phyloP scores from a whole-genome alignment of 2,329 filamentous ascomycete genomes.

The Cladosporium colombiae region DNA sequence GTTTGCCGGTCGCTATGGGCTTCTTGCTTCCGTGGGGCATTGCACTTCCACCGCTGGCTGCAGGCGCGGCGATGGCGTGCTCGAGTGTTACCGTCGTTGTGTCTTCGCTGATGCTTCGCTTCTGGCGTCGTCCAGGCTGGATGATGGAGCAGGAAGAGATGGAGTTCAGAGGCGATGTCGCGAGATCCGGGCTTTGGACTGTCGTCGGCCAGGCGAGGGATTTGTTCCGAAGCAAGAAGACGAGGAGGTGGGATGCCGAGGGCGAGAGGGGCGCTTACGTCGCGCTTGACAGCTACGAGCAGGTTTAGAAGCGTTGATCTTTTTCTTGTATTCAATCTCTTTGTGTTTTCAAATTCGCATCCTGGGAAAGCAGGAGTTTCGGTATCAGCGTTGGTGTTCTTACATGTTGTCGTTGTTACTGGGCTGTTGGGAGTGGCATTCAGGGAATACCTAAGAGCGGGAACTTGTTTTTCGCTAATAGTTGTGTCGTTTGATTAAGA shows the following conservation, averaged over 20 bases:
- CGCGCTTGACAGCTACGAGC: conserved; percentile 44
- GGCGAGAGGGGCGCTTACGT: conserved; percentile 47
- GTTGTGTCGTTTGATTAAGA: neutral
- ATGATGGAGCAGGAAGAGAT: conserved; percentile 54
- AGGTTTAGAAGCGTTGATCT: conserved; percentile 27
- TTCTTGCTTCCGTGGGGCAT: conserved; percentile 87
- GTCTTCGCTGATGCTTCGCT: conserved; percentile 79
- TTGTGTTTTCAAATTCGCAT: neutral
- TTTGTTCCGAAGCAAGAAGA: conserved; percentile 30
- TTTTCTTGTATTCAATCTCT: conserved; percentile 3
- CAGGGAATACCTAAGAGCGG: neutral
- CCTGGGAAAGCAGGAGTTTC: neutral
- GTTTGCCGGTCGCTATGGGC: conserved; percentile 95
- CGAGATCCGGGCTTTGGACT: conserved; percentile 18
- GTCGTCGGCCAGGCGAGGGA: conserved; percentile 23
- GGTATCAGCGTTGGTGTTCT: neutral
- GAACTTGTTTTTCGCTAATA: neutral
- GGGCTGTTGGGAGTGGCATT: neutral
- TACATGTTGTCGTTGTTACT: neutral
- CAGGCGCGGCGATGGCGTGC: conserved; percentile 88
- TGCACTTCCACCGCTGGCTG: conserved; percentile 89
- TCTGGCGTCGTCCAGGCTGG: conserved; percentile 83
- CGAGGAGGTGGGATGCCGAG: conserved; percentile 40
- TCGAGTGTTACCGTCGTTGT: conserved; percentile 88
- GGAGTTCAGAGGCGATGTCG: conserved; percentile 17